These are phyloP conservation scores for Asterochloris erici DNA, from an alignment of 139 green algal genomes.

Conservation along the genomic window DNA sequence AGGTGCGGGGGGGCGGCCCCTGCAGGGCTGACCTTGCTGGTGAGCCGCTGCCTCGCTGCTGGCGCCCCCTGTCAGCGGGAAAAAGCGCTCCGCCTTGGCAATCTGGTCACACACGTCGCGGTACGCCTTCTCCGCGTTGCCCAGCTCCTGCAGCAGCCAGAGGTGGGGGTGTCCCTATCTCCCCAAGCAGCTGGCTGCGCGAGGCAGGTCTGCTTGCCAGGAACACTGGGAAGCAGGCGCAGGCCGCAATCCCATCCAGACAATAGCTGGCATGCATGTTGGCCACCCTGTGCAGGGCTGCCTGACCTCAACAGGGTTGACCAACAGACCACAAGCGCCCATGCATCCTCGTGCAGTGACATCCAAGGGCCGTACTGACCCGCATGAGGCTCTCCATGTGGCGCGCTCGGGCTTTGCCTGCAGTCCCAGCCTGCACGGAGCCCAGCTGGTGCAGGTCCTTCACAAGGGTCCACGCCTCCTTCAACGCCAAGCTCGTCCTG, in stretches of 20 bases:
- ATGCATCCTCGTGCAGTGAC: not conserved
- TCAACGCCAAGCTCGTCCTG: slow-evolving; percentile 1
- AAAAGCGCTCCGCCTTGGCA: slow-evolving; percentile 30
- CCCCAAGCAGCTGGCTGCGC: not conserved
- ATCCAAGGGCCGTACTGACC: not conserved
- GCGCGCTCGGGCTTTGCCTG: slow-evolving; percentile 5
- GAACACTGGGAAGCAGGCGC: not conserved
- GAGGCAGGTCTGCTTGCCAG: not conserved
- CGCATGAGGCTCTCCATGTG: slow-evolving; percentile 10
- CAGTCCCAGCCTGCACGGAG: slow-evolving; percentile 4
- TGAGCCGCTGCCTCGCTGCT: not conserved
- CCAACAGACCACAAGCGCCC: not conserved
- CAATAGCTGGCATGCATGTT: not conserved
- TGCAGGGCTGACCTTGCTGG: not conserved
- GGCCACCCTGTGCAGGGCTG: not conserved
- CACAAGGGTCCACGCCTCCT: slow-evolving; percentile 21
- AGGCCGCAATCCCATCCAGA: not conserved
- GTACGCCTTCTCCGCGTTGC: slow-evolving; percentile 10
- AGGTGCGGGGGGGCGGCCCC: not conserved
- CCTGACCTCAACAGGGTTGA: not conserved
- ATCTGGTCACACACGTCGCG: slow-evolving; percentile 23
- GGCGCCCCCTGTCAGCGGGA: slow-evolving; percentile 9
- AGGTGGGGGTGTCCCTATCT: not conserved
- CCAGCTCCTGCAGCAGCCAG: slow-evolving; percentile 17
- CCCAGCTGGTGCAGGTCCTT: slow-evolving; percentile 21